Conservation (phyloP, 2,329 filamentous ascomycete genomes). For the Monosporascus sp. region DNA sequence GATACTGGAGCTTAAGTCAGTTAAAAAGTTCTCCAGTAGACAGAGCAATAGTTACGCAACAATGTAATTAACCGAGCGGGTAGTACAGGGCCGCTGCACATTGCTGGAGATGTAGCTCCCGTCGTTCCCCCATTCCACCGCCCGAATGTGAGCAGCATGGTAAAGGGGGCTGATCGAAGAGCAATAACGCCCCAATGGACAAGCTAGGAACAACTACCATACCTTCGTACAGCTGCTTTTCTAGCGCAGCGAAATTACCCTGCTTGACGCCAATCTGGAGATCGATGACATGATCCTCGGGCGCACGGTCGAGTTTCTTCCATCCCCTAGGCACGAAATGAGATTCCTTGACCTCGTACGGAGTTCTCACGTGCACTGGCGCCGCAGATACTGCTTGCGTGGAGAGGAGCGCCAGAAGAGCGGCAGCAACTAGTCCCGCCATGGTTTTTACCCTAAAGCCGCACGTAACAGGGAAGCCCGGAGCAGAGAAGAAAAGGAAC, state of each 20-base stretch:
- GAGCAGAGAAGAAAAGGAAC: constrained; percentile 1
- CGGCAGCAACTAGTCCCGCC: constrained; percentile 16
- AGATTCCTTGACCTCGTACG: constrained; percentile 44
- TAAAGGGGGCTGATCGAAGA: too few relatives aligned
- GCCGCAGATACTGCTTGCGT: constrained; percentile 17
- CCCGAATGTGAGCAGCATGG: neutral
- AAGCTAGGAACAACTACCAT: neutral
- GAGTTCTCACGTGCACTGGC: constrained; percentile 18
- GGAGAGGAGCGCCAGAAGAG: constrained; percentile 20
- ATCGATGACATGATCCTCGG: constrained; percentile 42
- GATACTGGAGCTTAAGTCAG: constrained; percentile 33
- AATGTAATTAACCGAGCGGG: too few relatives aligned
- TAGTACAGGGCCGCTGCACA: too few relatives aligned
- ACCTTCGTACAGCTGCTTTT: constrained; percentile 42
- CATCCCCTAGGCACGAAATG: constrained; percentile 47
- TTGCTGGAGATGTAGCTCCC: too few relatives aligned
- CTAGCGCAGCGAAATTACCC: constrained; percentile 47
- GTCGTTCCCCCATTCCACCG: neutral
- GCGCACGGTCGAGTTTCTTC: constrained; percentile 40
- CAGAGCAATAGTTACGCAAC: too few relatives aligned
- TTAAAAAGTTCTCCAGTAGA: neutral
- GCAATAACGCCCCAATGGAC: too few relatives aligned
- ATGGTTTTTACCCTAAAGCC: constrained; percentile 11
- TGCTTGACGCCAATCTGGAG: constrained; percentile 56
- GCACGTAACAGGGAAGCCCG: constrained; percentile 1